A percentile compares a stretch with the other conserved stretches of the same genome.
phyloP scores from a whole-genome alignment of 371 early-diverging fungal species.

The Apophysomyces ossiformis region DNA sequence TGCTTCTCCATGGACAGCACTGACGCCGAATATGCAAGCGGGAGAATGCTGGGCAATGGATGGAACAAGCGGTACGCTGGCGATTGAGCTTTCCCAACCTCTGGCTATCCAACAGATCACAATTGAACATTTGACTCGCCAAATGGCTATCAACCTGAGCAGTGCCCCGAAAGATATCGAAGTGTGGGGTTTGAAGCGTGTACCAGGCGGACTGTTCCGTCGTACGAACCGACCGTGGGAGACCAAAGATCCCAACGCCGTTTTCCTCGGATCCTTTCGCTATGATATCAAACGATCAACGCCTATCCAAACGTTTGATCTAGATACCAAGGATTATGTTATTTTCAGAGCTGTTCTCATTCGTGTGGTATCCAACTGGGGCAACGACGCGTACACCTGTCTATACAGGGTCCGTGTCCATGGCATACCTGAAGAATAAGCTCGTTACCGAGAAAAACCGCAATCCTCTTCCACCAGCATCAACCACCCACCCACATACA shows the following conservation, averaged over 20 bases:
- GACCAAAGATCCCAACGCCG: neutral
- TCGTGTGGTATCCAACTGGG: slow-evolving; percentile 74
- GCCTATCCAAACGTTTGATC: slow-evolving; percentile 45
- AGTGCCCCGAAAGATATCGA: slow-evolving; percentile 72
- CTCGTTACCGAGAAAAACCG: neutral
- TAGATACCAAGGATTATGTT: slow-evolving; percentile 34
- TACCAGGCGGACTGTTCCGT: neutral
- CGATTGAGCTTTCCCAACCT: slow-evolving; percentile 58
- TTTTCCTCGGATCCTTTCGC: slow-evolving; percentile 15
- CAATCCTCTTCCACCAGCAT: neutral
- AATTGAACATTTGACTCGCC: slow-evolving; percentile 67
- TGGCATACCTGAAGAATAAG: slow-evolving; percentile 40
- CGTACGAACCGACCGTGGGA: slow-evolving; percentile 10
- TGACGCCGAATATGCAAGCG: slow-evolving; percentile 57
- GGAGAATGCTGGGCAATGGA: slow-evolving; percentile 80
- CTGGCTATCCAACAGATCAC: slow-evolving; percentile 66
- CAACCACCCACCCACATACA: neutral
- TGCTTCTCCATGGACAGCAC: slow-evolving; percentile 46
- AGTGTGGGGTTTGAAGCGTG: slow-evolving; percentile 60
- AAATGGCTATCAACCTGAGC: slow-evolving; percentile 53
- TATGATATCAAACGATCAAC: slow-evolving; percentile 29
- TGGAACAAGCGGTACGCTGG: slow-evolving; percentile 68
- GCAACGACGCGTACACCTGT: slow-evolving; percentile 75
- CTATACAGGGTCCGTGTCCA: slow-evolving; percentile 83
- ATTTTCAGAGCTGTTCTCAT: slow-evolving; percentile 42